Evolutionary conservation across 225 moss, liverwort and hornwort genomes (phyloP).

Genomic region (Bryum argenteum): DNA sequence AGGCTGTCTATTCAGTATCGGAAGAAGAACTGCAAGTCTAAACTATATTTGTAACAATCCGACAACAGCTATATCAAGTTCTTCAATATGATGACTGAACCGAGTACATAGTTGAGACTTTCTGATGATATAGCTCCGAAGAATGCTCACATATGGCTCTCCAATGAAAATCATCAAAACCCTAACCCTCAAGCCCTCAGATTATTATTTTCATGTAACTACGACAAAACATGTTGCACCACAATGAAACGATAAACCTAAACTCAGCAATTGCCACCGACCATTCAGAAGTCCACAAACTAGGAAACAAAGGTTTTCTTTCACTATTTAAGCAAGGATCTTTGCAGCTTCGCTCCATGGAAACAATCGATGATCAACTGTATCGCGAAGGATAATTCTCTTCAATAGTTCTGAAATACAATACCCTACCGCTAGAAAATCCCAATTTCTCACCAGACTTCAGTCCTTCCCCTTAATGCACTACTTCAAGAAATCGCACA

Average conservation of each 20-base stretch:
- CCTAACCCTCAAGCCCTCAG: neutral
- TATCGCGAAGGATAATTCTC: neutral
- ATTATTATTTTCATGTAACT: too few species aligned
- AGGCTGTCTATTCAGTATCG: too few species aligned
- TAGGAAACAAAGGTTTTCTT: neutral
- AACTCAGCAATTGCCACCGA: neutral
- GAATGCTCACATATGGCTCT: too few species aligned
- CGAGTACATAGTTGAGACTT: too few species aligned
- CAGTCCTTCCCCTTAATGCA: neutral
- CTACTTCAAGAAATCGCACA: neutral
- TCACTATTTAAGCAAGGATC: neutral
- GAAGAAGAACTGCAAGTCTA: too few species aligned
- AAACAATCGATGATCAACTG: neutral
- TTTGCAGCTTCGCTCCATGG: neutral
- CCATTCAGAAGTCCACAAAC: neutral
- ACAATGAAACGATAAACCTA: too few species aligned
- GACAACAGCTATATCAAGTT: too few species aligned
- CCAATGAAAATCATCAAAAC: neutral
- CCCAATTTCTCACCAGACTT: neutral
- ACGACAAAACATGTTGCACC: too few species aligned
- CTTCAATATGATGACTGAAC: too few species aligned
- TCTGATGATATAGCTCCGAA: too few species aligned
- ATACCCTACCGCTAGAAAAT: slow-evolving; percentile 19
- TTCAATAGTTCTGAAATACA: neutral
- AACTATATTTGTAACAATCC: too few species aligned